Evolutionary conservation across 1,284 basidiomycete species (phyloP), one percentile per base, ranked within the genome.

Genomic region (Phaffia rhodozyma): DNA sequence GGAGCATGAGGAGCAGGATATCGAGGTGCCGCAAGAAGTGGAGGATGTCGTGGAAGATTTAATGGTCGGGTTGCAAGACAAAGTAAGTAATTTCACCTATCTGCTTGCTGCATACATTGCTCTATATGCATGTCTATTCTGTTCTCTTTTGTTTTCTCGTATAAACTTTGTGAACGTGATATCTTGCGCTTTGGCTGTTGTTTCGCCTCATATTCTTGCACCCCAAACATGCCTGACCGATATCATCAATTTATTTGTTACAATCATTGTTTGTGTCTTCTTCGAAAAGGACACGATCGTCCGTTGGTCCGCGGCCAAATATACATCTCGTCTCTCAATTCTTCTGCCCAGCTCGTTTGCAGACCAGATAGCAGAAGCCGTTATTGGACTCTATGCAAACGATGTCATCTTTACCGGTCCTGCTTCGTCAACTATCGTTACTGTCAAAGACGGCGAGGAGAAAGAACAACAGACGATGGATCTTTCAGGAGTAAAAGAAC

Each of bases 241-340:
- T 58, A 49, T 53, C 57, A 55, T 61, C 25, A 30, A 55, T 21
- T 7, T 56, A 21, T 61, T 58, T 18, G 58, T 18, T 57, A 51
- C 32, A 48, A 20, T 21, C 53, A 11, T 47, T 52, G 13, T 61
- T 27, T 43, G 7, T 60, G 62, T 61, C 66, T 49, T 47, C 4
- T 9, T 63, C 18, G 27, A 27, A 23, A 69, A 96, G 90, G 93
- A 97, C 72, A 97, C 96, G 0, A 79, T 92, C 34, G 91, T 98
- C 25, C 87, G 96, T 55, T 98, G 91, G 82, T 92, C 93, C 13
- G 84, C 90, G 2, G 90, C 96, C 5, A 99, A 98, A 75, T 91
- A 90, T 30, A 78, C 97, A 16, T 89, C 92, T 5, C 84, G 92
- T 7, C 82, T 98, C 51, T 82, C 89, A 1, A 85, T 87, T 67